These are phyloP conservation scores for Toxicodendron radicans DNA, from an alignment of 345 rosid species.

Conservation along the genomic window DNA sequence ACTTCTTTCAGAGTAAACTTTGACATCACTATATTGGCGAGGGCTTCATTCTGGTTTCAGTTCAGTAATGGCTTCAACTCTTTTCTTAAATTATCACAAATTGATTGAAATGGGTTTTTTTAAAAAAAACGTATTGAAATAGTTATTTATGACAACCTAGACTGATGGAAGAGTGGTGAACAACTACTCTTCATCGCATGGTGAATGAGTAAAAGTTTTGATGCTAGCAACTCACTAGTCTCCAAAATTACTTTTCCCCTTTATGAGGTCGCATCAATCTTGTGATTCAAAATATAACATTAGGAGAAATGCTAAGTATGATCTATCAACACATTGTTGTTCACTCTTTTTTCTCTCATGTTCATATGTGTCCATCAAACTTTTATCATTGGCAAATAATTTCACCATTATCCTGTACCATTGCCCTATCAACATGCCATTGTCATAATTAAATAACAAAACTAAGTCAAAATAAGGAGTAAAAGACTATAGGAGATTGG, in stretches of 20 bases:
- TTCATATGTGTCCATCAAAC: too few species aligned
- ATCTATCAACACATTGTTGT: background rate
- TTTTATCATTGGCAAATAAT: too few species aligned
- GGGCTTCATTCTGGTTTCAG: background rate
- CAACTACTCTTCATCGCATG: background rate
- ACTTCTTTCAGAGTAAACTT: slow-evolving; percentile 4
- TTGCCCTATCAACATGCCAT: too few species aligned
- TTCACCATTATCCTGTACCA: too few species aligned
- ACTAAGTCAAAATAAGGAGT: too few species aligned
- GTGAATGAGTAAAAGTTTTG: background rate
- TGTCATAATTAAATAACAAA: too few species aligned
- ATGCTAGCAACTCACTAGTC: background rate
- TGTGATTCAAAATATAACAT: too few species aligned
- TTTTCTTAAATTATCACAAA: background rate
- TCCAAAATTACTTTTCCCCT: background rate
- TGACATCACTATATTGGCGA: background rate
- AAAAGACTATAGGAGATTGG: too few species aligned
- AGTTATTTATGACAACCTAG: background rate
- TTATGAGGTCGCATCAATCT: background rate
- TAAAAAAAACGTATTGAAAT: too few species aligned
- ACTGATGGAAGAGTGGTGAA: background rate
- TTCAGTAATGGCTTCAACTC: background rate
- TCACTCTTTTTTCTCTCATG: background rate
- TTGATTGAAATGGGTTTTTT: too few species aligned
- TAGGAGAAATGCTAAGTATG: too few species aligned